Percentiles rank a stretch among this genome's conserved stretches.
Evolutionary conservation across 768 basidiomycete genomes (phyloP).

Genomic region (Suillus bovinus): DNA sequence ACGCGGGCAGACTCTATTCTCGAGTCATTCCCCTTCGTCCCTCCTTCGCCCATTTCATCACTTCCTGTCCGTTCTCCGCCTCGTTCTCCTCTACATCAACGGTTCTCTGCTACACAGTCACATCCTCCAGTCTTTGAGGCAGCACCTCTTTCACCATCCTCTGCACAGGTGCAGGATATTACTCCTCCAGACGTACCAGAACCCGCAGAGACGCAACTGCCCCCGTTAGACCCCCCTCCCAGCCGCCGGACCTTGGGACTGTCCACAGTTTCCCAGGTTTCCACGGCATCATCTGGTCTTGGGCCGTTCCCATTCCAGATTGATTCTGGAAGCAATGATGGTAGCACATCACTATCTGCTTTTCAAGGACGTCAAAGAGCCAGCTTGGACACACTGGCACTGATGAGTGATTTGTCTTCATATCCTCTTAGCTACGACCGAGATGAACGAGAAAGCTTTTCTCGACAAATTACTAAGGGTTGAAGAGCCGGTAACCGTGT

Average conservation of each 20-base stretch:
- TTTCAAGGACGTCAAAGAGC: slow-evolving; percentile 61
- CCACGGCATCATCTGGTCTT: slow-evolving; percentile 77
- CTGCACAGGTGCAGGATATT: background rate
- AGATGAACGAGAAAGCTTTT: slow-evolving; percentile 29
- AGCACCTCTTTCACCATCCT: background rate
- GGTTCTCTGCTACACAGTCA: slow-evolving; percentile 39
- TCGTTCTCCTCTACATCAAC: slow-evolving; percentile 68
- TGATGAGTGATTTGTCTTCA: slow-evolving; percentile 82
- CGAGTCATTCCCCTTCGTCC: slow-evolving; percentile 87
- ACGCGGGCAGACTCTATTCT: slow-evolving; percentile 82
- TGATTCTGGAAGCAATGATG: slow-evolving; percentile 54
- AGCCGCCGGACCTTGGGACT: slow-evolving; percentile 63
- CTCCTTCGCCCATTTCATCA: slow-evolving; percentile 87
- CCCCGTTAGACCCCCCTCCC: slow-evolving; percentile 48
- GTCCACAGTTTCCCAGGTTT: slow-evolving; percentile 75
- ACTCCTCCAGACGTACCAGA: slow-evolving; percentile 24
- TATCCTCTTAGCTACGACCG: slow-evolving; percentile 77
- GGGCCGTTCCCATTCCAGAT: slow-evolving; percentile 89
- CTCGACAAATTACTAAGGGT: slow-evolving; percentile 25
- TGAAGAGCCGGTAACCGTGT: slow-evolving; percentile 14
- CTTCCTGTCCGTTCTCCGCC: slow-evolving; percentile 74
- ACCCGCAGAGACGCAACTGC: slow-evolving; percentile 33
- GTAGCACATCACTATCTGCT: slow-evolving; percentile 33
- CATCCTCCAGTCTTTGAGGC: slow-evolving; percentile 8
- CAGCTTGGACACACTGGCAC: slow-evolving; percentile 81